phyloP scores from a whole-genome alignment of 2,329 filamentous ascomycete genomes.

The Ploettnerulaceae sp. region DNA sequence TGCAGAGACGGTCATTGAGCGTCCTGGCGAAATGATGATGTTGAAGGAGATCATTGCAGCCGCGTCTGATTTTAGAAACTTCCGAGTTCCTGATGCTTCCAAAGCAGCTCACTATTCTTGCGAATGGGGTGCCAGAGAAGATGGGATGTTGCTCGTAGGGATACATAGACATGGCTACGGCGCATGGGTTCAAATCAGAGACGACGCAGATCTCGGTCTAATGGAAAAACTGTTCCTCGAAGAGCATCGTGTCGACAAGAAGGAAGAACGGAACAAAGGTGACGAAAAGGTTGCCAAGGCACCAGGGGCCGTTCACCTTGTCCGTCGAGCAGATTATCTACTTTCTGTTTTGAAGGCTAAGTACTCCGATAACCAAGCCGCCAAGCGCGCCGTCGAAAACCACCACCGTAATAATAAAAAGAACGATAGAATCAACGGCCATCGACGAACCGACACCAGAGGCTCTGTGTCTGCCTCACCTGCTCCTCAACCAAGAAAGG shows the following conservation, averaged over 20 bases:
- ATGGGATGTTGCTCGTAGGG: slow-evolving; percentile 94
- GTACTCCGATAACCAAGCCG: slow-evolving; percentile 70
- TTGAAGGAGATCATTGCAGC: slow-evolving; percentile 69
- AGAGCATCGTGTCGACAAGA: slow-evolving; percentile 96
- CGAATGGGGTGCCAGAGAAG: slow-evolving; percentile 86
- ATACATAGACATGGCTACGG: slow-evolving; percentile 93
- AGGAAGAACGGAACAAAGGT: slow-evolving; percentile 79
- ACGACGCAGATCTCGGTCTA: slow-evolving; percentile 82
- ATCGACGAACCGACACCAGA: slow-evolving; percentile 54
- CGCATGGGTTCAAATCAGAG: slow-evolving; percentile 89
- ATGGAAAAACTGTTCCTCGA: slow-evolving; percentile 91
- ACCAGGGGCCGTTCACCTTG: slow-evolving; percentile 93
- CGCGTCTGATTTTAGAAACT: slow-evolving; percentile 66
- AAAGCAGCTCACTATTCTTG: slow-evolving; percentile 91
- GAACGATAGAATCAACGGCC: slow-evolving; percentile 47
- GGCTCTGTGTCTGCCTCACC: slow-evolving; percentile 67
- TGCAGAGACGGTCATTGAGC: slow-evolving; percentile 88
- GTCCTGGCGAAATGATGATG: slow-evolving; percentile 82
- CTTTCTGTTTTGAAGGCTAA: slow-evolving; percentile 88
- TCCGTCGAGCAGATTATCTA: slow-evolving; percentile 90
- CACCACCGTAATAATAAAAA: slow-evolving; percentile 96
- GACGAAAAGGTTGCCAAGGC: slow-evolving; percentile 74
- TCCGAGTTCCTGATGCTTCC: slow-evolving; percentile 84
- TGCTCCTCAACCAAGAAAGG: slow-evolving; percentile 50
- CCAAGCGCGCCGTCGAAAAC: slow-evolving; percentile 79